phyloP scores from a whole-genome alignment of 495 filamentous ascomycete genomes.

The Oidiodendron maius region DNA sequence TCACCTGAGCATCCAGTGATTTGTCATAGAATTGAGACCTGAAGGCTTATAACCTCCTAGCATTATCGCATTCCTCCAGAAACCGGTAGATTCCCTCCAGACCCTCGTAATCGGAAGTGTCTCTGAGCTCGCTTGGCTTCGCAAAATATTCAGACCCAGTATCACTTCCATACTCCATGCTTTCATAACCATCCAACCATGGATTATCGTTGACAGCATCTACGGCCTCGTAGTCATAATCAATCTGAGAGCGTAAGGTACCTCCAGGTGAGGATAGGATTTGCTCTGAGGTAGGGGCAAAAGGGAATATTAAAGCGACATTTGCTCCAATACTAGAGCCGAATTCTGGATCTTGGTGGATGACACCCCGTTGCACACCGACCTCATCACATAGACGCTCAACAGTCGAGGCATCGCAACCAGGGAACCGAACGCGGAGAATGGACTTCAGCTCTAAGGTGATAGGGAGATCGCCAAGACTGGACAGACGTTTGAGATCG shows the following conservation, averaged over 20 bases:
- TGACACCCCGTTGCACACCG: constrained; percentile 69
- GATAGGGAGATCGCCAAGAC: constrained; percentile 79
- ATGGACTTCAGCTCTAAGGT: constrained; percentile 52
- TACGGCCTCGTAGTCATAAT: constrained; percentile 26
- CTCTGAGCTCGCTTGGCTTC: constrained; percentile 35
- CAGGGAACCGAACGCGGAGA: constrained; percentile 81
- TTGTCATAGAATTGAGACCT: constrained; percentile 10
- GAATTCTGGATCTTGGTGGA: constrained; percentile 75
- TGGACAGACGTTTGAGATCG: constrained; percentile 71
- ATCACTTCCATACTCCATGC: constrained; percentile 43
- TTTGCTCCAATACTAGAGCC: constrained; percentile 51
- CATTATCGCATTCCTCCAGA: constrained; percentile 75
- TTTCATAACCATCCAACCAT: constrained; percentile 46
- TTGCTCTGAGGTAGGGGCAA: constrained; percentile 59
- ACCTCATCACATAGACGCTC: constrained; percentile 81
- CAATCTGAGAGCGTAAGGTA: constrained; percentile 32
- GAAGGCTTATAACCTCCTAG: constrained; percentile 29
- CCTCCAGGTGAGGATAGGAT: constrained; percentile 38
- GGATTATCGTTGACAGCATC: constrained; percentile 41
- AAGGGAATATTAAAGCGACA: constrained; percentile 79
- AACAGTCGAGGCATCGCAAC: constrained; percentile 80
- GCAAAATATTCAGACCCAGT: constrained; percentile 40
- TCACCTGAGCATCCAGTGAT: neutral
- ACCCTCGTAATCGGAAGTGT: constrained; percentile 60
- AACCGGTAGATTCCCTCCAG: constrained; percentile 84